Evolutionary conservation across 2,329 filamentous ascomycete genomes (phyloP).

Genomic region (Pleurostoma richardsiae): DNA sequence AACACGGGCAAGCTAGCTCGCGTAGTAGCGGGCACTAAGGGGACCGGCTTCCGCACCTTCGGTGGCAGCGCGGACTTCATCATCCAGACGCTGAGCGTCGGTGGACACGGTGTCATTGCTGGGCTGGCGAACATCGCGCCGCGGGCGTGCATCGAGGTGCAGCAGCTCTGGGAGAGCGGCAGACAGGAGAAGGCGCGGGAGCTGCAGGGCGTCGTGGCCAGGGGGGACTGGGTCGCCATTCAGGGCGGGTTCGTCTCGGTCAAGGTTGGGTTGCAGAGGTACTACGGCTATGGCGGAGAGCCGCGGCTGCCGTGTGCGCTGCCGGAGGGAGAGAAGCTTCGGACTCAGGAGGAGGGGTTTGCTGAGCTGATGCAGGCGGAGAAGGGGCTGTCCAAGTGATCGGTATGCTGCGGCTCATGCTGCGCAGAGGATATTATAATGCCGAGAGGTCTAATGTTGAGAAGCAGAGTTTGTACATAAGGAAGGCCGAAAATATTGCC

Average conservation of each 20-base stretch:
- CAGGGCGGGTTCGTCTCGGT: slow-evolving; percentile 64
- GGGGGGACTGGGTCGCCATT: slow-evolving; percentile 65
- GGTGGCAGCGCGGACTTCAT: slow-evolving; percentile 62
- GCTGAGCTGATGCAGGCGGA: slow-evolving; percentile 20
- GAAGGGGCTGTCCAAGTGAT: slow-evolving; percentile 1
- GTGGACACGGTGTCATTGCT: slow-evolving; percentile 58
- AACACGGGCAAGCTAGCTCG: slow-evolving; percentile 45
- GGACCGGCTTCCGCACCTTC: slow-evolving; percentile 52
- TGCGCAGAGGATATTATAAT: too few species aligned
- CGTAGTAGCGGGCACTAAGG: slow-evolving; percentile 33
- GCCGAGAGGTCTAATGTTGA: too few species aligned
- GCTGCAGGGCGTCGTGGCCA: slow-evolving; percentile 55
- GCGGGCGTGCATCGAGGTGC: slow-evolving; percentile 48
- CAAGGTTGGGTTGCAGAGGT: slow-evolving; percentile 58
- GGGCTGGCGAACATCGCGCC: slow-evolving; percentile 57
- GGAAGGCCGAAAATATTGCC: too few species aligned
- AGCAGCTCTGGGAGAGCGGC: slow-evolving; percentile 47
- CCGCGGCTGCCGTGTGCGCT: slow-evolving; percentile 42
- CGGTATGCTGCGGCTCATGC: too few species aligned
- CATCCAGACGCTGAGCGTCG: slow-evolving; percentile 55
- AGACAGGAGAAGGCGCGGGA: slow-evolving; percentile 47
- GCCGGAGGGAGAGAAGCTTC: slow-evolving; percentile 12
- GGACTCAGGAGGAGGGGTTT: slow-evolving; percentile 19
- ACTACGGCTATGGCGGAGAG: slow-evolving; percentile 59
- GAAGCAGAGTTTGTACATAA: too few species aligned